Evolutionary conservation across 352 stramenopile species (phyloP).

Genomic region (Phytophthora colocasiae): DNA sequence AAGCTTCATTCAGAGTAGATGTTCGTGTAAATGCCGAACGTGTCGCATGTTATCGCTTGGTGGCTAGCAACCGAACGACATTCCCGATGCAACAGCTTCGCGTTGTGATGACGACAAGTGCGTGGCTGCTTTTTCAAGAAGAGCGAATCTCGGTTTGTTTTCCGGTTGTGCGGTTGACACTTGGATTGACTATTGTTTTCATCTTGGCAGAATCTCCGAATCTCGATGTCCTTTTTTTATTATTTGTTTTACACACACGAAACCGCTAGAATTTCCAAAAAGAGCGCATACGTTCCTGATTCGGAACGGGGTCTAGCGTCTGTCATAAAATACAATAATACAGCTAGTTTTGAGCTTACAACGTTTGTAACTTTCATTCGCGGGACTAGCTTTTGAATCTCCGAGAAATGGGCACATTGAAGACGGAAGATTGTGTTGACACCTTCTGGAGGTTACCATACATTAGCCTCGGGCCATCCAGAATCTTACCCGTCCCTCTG

Average conservation of each 20-base stretch:
- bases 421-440: slow-evolving; percentile 30
- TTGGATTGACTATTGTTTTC: slow-evolving; percentile 14
- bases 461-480: slow-evolving; percentile 6
- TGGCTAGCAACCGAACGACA: neutral
- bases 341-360: neutral
- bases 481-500: slow-evolving; percentile 14
- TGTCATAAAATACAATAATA: neutral
- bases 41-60: too few species aligned
- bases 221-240: slow-evolving; percentile 12
- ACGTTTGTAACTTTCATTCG: slow-evolving; percentile 5
- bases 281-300: neutral
- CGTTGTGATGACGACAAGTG: neutral
- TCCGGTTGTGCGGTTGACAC: slow-evolving; percentile 14
- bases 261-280: neutral
- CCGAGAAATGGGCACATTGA: slow-evolving; percentile 19
- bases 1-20: too few species aligned
- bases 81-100: neutral
- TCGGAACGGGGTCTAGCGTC: neutral
- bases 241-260: slow-evolving; percentile 4
- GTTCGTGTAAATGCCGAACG: too few species aligned
- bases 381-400: slow-evolving; percentile 25
- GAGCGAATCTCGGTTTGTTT: slow-evolving; percentile 16
- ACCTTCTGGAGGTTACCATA: slow-evolving; percentile 2
- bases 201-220: slow-evolving; percentile 15
- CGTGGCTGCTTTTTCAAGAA: neutral